Evolutionary conservation across 495 filamentous ascomycete genomes (phyloP).

Genomic region (Thermothielavioides terrestris): DNA sequence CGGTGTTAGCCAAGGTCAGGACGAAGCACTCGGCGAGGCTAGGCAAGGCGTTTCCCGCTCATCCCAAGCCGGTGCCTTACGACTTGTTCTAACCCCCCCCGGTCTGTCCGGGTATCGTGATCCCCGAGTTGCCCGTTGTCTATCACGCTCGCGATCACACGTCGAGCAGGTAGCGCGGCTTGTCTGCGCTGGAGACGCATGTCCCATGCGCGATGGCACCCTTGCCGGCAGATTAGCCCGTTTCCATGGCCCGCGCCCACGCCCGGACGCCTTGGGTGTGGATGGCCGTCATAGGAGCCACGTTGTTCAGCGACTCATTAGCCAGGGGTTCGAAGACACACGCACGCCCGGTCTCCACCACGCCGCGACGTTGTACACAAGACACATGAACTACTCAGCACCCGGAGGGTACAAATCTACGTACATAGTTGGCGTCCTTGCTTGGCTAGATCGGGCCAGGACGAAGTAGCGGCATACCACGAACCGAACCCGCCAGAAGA

Average conservation of each 20-base stretch:
- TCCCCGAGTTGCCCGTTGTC: not conserved
- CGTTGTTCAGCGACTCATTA: conserved; percentile 30
- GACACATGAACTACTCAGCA: no score
- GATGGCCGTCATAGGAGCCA: conserved; percentile 31
- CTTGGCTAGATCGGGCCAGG: no score
- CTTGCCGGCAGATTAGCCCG: conserved; percentile 29
- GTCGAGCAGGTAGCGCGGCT: conserved; percentile 11
- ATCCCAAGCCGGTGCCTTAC: not conserved
- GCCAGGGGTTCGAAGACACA: conserved; percentile 12
- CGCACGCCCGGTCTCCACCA: conserved; percentile 21
- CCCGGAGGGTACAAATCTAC: not conserved
- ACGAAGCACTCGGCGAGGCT: not conserved
- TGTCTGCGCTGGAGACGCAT: conserved; percentile 5
- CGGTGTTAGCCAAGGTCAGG: conserved; percentile 6
- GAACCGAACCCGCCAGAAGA: conserved; percentile 10
- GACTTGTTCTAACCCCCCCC: not conserved
- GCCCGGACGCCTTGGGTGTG: conserved; percentile 12
- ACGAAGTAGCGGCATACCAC: no score
- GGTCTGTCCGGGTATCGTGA: not conserved
- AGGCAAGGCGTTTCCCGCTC: not conserved
- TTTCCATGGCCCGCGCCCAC: conserved; percentile 20
- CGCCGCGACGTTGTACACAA: conserved; percentile 16
- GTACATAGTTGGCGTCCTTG: not conserved
- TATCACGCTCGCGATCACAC: conserved; percentile 23
- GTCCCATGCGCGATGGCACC: conserved; percentile 14